A percentile compares a stretch with the other conserved stretches of the same genome.
Conservation (phyloP, 169 alveolate species). For the Theileria annulata region DNA sequence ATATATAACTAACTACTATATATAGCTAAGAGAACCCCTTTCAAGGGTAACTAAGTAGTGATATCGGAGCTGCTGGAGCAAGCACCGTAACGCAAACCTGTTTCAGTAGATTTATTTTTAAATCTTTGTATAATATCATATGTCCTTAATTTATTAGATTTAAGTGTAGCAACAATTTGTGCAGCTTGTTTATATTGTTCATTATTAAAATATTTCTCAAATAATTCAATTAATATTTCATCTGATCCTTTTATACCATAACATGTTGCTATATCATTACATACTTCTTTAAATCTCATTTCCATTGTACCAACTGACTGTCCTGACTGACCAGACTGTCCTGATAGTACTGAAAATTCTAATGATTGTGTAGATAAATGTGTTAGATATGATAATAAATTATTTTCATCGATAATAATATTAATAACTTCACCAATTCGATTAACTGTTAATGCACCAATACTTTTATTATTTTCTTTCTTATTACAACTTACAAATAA, state of each 20-base stretch:
- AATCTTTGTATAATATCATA: slow-evolving; percentile 92
- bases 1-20: too few relatives aligned
- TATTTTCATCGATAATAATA: slow-evolving; percentile 53
- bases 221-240: slow-evolving; percentile 82
- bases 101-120: slow-evolving; percentile 83
- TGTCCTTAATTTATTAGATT: slow-evolving; percentile 92
- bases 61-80: neutral
- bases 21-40: too few relatives aligned
- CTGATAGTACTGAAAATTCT: too few relatives aligned
- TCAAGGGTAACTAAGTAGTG: neutral
- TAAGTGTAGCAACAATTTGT: slow-evolving; percentile 91
- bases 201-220: slow-evolving; percentile 81
- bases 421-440: slow-evolving; percentile 45
- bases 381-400: slow-evolving; percentile 23
- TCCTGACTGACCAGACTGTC: too few relatives aligned
- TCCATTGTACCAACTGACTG: slow-evolving; percentile 35
- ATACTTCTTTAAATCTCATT: slow-evolving; percentile 50
- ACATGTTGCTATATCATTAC: slow-evolving; percentile 44
- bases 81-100: slow-evolving; percentile 77
- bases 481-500: slow-evolving; percentile 52
- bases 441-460: slow-evolving; percentile 52
- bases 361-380: too few relatives aligned
- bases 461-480: slow-evolving; percentile 29
- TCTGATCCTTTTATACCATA: slow-evolving; percentile 93
- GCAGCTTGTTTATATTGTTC: slow-evolving; percentile 95